A percentile compares a stretch with the other conserved stretches of the same genome.
Evolutionary conservation across 2,329 filamentous ascomycete genomes (phyloP).

Genomic region (Conoideocrella luteorostrata): DNA sequence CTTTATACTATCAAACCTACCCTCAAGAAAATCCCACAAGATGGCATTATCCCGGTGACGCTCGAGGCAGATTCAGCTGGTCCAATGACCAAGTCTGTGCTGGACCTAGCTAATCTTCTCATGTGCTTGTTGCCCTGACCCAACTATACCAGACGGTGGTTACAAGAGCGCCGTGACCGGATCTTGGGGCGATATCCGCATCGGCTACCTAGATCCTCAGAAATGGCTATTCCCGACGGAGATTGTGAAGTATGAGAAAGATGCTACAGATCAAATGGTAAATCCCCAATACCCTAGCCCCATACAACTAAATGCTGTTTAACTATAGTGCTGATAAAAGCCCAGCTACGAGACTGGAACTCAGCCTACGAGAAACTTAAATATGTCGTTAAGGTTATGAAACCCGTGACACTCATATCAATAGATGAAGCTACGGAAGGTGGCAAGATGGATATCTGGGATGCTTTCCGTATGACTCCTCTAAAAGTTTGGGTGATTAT

Average conservation of each 20-base stretch:
- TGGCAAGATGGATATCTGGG: constrained; percentile 5
- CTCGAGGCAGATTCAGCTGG: constrained; percentile 8
- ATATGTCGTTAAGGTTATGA: constrained; percentile 3
- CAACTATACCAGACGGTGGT: constrained; percentile 4
- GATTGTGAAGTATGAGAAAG: constrained; percentile 5
- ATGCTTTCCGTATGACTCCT: constrained; percentile 2
- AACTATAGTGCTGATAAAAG: constrained; percentile 1
- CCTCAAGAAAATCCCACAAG: constrained; percentile 5
- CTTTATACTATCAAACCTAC: constrained; percentile 12
- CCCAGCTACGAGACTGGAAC: constrained; percentile 5
- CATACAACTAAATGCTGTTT: background rate
- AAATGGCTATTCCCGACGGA: constrained; percentile 7
- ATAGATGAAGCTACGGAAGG: background rate
- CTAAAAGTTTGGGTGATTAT: too few species aligned
- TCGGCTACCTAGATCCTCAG: constrained; percentile 11
- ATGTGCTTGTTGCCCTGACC: constrained; percentile 9
- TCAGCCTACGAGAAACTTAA: constrained; percentile 6
- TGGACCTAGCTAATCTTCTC: constrained; percentile 8
- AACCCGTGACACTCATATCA: constrained; percentile 2
- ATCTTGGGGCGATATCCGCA: constrained; percentile 9
- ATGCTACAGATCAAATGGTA: constrained; percentile 7
- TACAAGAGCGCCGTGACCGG: constrained; percentile 6
- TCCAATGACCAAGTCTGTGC: constrained; percentile 8
- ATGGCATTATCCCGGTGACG: constrained; percentile 8
- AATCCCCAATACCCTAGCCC: too few species aligned